A percentile compares a stretch with the other conserved stretches of the same genome.
Conservation (phyloP, 176 grass and related monocot genomes). For the Tillandsia leiboldiana region DNA sequence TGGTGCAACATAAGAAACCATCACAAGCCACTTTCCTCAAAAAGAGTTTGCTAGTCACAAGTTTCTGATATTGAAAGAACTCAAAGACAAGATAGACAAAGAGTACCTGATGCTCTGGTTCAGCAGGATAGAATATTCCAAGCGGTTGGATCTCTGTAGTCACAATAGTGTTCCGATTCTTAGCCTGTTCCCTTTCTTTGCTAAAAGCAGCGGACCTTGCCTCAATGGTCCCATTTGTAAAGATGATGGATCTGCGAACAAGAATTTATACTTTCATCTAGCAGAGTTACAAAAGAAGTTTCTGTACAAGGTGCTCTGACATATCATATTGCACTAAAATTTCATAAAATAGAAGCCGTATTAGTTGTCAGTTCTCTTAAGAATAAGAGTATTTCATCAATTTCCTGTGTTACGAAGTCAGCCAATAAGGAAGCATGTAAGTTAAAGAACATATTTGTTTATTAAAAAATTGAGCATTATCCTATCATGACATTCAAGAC, state of each 20-base stretch:
- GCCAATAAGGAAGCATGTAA: no score
- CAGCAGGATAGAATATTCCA: slow-evolving; percentile 64
- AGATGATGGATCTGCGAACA: slow-evolving; percentile 66
- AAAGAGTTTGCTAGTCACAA: no score
- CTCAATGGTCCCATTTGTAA: slow-evolving; percentile 69
- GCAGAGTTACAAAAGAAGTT: neutral
- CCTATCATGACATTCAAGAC: no score
- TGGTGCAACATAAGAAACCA: neutral
- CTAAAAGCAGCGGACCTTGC: slow-evolving; percentile 52
- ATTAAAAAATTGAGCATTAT: no score
- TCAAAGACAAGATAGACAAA: neutral
- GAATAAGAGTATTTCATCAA: no score
- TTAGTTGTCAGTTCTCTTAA: no score
- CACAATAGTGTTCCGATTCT: slow-evolving; percentile 54
- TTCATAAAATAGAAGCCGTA: no score
- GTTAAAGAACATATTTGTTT: no score
- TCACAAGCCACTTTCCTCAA: neutral
- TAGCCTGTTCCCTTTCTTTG: slow-evolving; percentile 90
- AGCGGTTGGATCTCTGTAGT: slow-evolving; percentile 75
- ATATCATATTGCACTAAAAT: neutral
- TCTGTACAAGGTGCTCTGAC: neutral
- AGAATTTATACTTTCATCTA: slow-evolving; percentile 3
- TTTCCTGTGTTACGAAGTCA: no score
- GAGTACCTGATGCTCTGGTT: slow-evolving; percentile 89
- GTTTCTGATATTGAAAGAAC: neutral